Evolutionary conservation across 2,329 filamentous ascomycete genomes (phyloP), one percentile per base, ranked within the genome.

Genomic region (Xenoacremonium recifei): DNA sequence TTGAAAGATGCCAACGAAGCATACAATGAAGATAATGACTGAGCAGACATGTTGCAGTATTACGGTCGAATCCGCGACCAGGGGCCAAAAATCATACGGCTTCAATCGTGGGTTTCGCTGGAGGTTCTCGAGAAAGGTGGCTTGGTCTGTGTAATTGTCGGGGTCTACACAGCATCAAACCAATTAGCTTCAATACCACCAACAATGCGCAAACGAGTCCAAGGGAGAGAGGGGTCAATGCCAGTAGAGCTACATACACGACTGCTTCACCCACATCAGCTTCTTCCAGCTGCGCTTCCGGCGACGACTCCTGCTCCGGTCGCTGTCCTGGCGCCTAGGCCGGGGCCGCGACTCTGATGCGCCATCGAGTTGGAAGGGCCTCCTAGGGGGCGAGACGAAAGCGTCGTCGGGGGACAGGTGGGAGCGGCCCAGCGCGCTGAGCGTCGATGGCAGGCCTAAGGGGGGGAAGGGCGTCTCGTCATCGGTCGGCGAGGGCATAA

Each of bases 91-190:
- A 60, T 97, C 91, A 66, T 99, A 99, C 0, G 92, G 92, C 53
- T 93, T 86, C 39, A 97, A 79, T 30, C 91, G 84, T 4, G 92
- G 92, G 64, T 99, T 99, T 35, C 91, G 82, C 66, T 99, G 92
- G 15, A 99, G 80, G 57, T 95, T 90, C 61, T 96, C 92, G 53
- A 99, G 84, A 58, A 99, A 99, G 2, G 93, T 97, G 46, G 89
- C 88, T 62, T 93, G 90, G 63, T 99, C 93, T 30, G 93, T 97
- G 64, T 97, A 97, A 66, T 99, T 99, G 66, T 99, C 93, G n/a
- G 93, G 91, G 62, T 95, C 89, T 91, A 39, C 11, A 31, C 36
- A 39, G n/a, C 16, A 44, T 15, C 29, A 31, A 11, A 15, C 31
- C 21, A 33, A 39, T 49, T 30, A 49, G 42, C 31, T 19, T 7